Evolutionary conservation across 306 rosid species (phyloP).

Genomic region (Carpinus fangiana): DNA sequence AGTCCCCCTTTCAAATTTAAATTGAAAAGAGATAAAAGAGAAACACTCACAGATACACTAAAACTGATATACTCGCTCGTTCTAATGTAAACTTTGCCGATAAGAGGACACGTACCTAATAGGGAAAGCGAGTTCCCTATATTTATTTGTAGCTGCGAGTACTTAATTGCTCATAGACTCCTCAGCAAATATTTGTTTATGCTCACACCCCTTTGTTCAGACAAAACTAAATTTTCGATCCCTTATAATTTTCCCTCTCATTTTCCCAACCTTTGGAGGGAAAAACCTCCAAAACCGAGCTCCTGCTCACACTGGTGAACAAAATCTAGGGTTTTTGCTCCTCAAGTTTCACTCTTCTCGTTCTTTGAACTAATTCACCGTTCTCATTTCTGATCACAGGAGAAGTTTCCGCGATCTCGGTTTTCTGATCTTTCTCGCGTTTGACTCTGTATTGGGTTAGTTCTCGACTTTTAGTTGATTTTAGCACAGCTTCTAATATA

Average conservation of each 20-base stretch:
- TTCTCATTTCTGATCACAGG: background rate
- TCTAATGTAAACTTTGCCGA: background rate
- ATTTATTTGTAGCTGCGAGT: background rate
- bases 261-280: slow-evolving; percentile 75
- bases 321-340: slow-evolving; percentile 54
- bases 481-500: slow-evolving; percentile 5
- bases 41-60: background rate
- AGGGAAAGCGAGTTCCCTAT: background rate
- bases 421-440: slow-evolving; percentile 7
- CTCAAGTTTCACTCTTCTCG: slow-evolving; percentile 28
- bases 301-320: slow-evolving; percentile 32
- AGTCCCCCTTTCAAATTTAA: slow-evolving; percentile 15
- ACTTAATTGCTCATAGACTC: no score
- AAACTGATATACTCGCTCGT: background rate
- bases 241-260: slow-evolving; percentile 81
- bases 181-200: slow-evolving; percentile 17
- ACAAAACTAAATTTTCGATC: slow-evolving; percentile 49
- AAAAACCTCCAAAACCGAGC: slow-evolving; percentile 45
- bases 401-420: slow-evolving; percentile 3
- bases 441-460: slow-evolving; percentile 33
- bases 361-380: slow-evolving; percentile 17
- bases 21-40: background rate
- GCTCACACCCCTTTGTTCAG: slow-evolving; percentile 38
- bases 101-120: background rate
- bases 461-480: slow-evolving; percentile 13